Conservation (phyloP, 352 stramenopile genomes). For the Phytophthora ohioensis region DNA sequence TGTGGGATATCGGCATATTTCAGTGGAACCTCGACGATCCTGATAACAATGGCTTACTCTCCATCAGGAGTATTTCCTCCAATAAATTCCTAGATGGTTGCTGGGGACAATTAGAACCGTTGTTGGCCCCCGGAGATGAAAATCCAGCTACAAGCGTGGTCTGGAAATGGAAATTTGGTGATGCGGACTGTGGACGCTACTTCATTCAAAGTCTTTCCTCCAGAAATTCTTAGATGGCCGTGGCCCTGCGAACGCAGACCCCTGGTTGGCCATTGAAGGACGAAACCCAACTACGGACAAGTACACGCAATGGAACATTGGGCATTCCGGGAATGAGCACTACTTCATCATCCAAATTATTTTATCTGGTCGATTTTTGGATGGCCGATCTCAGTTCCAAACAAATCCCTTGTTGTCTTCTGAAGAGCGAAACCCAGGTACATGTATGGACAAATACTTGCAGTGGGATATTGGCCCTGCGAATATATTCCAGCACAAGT, state of each 20-base stretch:
- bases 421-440: neutral
- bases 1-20: neutral
- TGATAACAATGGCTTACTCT: neutral
- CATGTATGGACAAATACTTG: neutral
- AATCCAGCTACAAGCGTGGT: too few relatives aligned
- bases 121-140: too few relatives aligned
- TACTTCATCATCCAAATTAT: constrained; percentile 5
- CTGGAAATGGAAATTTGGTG: too few relatives aligned
- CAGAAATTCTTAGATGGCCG: neutral
- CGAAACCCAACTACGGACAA: neutral
- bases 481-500: too few relatives aligned
- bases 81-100: neutral
- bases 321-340: neutral
- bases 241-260: neutral
- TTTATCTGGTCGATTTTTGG: constrained; percentile 1
- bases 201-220: constrained; percentile 2
- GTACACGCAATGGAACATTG: constrained; percentile 4
- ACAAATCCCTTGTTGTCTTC: neutral
- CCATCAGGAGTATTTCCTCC: constrained; percentile 1
- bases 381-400: neutral
- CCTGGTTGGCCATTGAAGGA: neutral
- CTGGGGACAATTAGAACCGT: too few relatives aligned
- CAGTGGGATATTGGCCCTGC: neutral
- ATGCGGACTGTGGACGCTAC: too few relatives aligned
- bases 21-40: too few relatives aligned